phyloP scores from a whole-genome alignment of 805 yeast species.

The Teunomyces barrocoloradensis region DNA sequence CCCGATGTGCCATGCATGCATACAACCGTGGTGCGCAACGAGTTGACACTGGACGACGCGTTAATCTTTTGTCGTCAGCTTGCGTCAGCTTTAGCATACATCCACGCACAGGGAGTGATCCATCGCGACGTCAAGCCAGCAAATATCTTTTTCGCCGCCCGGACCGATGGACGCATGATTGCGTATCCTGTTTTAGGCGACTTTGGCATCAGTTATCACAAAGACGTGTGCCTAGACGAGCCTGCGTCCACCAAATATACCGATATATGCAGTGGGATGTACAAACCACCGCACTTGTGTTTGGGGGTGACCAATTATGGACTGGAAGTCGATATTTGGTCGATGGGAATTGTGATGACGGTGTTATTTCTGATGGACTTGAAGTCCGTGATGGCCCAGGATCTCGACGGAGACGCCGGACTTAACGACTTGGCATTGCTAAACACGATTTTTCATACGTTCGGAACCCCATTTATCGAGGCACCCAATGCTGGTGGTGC shows the following conservation, averaged over 20 bases:
- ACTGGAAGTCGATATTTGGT: slow-evolving; percentile 66
- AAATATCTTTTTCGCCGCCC: slow-evolving; percentile 29
- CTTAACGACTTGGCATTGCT: slow-evolving; percentile 59
- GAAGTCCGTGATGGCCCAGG: slow-evolving; percentile 27
- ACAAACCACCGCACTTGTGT: slow-evolving; percentile 72
- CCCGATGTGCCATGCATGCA: slow-evolving; percentile 9
- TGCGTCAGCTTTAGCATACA: slow-evolving; percentile 22
- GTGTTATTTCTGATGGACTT: slow-evolving; percentile 40
- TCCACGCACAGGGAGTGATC: slow-evolving; percentile 34
- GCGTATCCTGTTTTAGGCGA: slow-evolving; percentile 49
- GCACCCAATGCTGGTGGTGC: neutral
- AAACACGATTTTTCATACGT: slow-evolving; percentile 48
- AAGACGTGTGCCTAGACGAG: slow-evolving; percentile 29
- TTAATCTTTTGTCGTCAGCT: slow-evolving; percentile 8
- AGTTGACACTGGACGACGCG: slow-evolving; percentile 5
- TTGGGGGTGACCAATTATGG: slow-evolving; percentile 58
- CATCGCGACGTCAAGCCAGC: slow-evolving; percentile 44
- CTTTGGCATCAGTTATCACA: slow-evolving; percentile 54
- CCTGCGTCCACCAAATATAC: slow-evolving; percentile 40
- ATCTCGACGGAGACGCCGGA: slow-evolving; percentile 38
- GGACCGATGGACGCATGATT: slow-evolving; percentile 6
- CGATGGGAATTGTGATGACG: slow-evolving; percentile 62
- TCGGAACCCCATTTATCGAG: slow-evolving; percentile 57
- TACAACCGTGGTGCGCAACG: slow-evolving; percentile 1
- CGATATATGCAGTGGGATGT: slow-evolving; percentile 66